phyloP scores from a whole-genome alignment of 2,329 filamentous ascomycete species.

The Parafenestella ontariensis region DNA sequence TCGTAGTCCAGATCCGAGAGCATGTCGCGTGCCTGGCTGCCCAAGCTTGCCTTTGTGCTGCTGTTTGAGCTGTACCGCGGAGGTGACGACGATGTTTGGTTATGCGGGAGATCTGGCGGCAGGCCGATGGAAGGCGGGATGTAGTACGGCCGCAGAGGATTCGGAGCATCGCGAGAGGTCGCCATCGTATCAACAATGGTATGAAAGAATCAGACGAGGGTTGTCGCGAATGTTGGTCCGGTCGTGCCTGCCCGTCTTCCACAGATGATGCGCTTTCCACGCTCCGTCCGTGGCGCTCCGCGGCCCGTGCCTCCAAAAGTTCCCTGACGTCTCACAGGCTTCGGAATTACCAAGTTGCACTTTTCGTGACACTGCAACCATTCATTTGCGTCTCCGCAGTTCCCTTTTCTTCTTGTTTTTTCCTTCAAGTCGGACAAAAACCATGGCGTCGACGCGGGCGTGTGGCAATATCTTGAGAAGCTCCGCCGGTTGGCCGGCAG shows the following conservation, averaged over 20 bases:
- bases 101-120: conserved; percentile 54
- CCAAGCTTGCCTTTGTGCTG: conserved; percentile 58
- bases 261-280: conserved; percentile 11
- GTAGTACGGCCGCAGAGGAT: conserved; percentile 75
- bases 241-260: conserved; percentile 8
- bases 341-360: conserved; percentile 15
- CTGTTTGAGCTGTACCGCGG: conserved; percentile 43
- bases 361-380: conserved; percentile 8
- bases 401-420: not conserved
- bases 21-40: conserved; percentile 77
- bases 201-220: not conserved
- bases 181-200: conserved; percentile 42
- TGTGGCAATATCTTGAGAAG: conserved; percentile 11
- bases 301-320: conserved; percentile 12
- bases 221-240: conserved; percentile 10
- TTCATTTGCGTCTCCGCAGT: conserved; percentile 1
- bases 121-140: conserved; percentile 72
- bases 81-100: conserved; percentile 39
- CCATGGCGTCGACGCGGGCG: conserved; percentile 23
- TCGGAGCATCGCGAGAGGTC: conserved; percentile 58
- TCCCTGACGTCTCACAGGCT: conserved; percentile 25
- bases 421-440: not conserved
- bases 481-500: conserved; percentile 6
- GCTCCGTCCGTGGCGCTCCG: conserved; percentile 2
- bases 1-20: conserved; percentile 92